Percentiles rank a stretch among this genome's conserved stretches.
Conservation (phyloP, 2,329 filamentous ascomycete genomes). For the Gyromitra esculenta region DNA sequence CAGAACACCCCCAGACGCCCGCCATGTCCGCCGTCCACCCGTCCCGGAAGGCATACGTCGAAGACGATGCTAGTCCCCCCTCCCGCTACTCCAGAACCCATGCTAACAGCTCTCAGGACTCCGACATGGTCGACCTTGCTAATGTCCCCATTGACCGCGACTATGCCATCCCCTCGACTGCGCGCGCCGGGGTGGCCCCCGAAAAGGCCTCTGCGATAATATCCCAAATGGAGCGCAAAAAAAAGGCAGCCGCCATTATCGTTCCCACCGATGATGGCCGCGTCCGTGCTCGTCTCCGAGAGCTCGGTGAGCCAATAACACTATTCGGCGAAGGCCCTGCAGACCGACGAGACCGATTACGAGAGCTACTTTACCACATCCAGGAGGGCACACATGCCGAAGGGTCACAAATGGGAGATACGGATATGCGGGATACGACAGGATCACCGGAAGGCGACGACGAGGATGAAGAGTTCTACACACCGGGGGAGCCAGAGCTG, state of each 20-base stretch:
- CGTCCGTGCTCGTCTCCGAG: constrained; percentile 81
- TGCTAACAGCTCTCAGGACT: constrained; percentile 55
- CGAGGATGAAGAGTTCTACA: constrained; percentile 94
- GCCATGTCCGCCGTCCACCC: constrained; percentile 72
- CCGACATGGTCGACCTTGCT: constrained; percentile 66
- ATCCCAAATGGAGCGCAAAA: constrained; percentile 89
- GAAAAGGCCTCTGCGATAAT: constrained; percentile 87
- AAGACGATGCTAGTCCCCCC: constrained; percentile 75
- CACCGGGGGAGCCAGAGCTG: constrained; percentile 78
- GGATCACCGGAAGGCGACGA: constrained; percentile 78
- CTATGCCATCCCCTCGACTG: constrained; percentile 77
- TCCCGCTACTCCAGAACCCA: constrained; percentile 37
- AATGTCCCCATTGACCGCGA: constrained; percentile 79
- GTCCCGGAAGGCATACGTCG: constrained; percentile 89
- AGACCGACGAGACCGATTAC: constrained; percentile 85
- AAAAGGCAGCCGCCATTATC: constrained; percentile 84
- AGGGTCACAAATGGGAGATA: constrained; percentile 71
- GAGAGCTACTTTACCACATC: constrained; percentile 74
- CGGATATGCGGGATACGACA: constrained; percentile 66
- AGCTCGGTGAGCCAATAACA: constrained; percentile 91
- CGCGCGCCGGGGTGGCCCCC: constrained; percentile 71
- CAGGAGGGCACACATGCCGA: constrained; percentile 66
- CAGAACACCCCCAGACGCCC: not conserved
- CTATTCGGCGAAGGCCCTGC: constrained; percentile 89
- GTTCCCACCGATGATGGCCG: constrained; percentile 93